Base-by-base conservation (phyloP, 1,139 yeast genomes). In the Taphrina flavorubra region DNA sequence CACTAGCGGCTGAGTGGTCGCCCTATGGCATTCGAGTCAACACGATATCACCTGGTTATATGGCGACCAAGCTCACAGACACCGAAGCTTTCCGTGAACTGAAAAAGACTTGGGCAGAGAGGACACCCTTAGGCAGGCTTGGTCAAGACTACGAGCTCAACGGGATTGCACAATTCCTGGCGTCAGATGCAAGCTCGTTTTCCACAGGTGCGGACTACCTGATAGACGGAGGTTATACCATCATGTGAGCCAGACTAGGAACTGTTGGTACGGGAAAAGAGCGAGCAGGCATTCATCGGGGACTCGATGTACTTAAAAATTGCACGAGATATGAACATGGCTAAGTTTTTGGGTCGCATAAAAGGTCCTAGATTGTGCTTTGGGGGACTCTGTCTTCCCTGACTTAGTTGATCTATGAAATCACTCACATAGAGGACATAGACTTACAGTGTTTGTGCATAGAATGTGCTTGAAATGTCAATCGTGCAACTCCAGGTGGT, bases 1-100 rank as follows among this genome's bases (percentile, higher is more conserved):
- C 96, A 1, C 82, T 90, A 72, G 96, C 95, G 16, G 86, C 87
- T 64, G 97, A 90, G 78, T 90, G 96, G 96, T 90, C 96, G 11
- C 85, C 86, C 76, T 87, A 87, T 65, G 86, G 88, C 69, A 83
- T 84, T 77, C 83, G 96, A 78, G 92, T 89, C 72, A 90, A 90
- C 80, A 81, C 91, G 44, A 79, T 90, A 66, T 87, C 92, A 46
- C 96, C 96, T 36, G 96, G 96, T 61, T 90, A 90, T 80, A 88
- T 89, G 73, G 79, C 82, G 70, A 87, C 92, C 8, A 73, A 72
- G 40, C 65, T 72, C 72, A 83, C 90, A 11, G 86, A 85, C 75
- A 85, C 84, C 74, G 83, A 63, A 25, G 67, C 86, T 3, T 83
- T 85, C 60, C 75, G 79, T 70, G 86, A 83, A 49, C 78, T 81